A percentile compares a stretch with the other conserved stretches of the same genome.
Conservation (phyloP, 371 early-diverging fungal species). For the Apophysomyces variabilis region DNA sequence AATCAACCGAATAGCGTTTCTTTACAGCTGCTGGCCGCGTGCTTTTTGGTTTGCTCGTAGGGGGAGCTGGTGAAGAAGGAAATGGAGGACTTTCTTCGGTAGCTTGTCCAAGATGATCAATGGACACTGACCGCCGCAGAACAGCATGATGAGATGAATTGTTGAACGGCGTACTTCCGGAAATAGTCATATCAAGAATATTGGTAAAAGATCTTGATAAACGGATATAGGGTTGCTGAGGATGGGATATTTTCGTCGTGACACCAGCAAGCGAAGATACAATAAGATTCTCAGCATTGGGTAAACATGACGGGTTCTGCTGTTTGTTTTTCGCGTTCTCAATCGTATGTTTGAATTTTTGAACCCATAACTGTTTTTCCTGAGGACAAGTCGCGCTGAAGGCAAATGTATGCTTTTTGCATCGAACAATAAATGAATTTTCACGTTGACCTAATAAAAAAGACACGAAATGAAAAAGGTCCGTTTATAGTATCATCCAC, state of each 20-base stretch:
- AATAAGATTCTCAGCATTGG: conserved; percentile 27
- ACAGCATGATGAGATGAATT: background rate
- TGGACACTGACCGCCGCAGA: conserved; percentile 16
- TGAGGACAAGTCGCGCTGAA: conserved; percentile 50
- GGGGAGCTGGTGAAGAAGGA: conserved; percentile 9
- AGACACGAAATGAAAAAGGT: background rate
- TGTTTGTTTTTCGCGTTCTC: conserved; percentile 20
- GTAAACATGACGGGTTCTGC: background rate
- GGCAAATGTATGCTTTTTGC: conserved; percentile 49
- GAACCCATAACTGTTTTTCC: conserved; percentile 50
- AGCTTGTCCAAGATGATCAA: conserved; percentile 11
- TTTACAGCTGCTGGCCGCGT: conserved; percentile 12
- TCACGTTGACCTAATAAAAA: conserved; percentile 33
- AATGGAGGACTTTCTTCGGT: background rate
- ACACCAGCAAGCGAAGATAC: conserved; percentile 39
- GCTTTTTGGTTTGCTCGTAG: conserved; percentile 1
- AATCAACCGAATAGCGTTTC: conserved; percentile 42
- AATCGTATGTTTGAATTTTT: conserved; percentile 39
- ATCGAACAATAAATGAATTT: conserved; percentile 41
- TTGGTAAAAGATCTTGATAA: conserved; percentile 38
- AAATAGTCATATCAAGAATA: conserved; percentile 23
- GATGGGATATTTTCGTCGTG: conserved; percentile 13
- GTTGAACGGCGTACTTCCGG: background rate
- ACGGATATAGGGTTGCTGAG: conserved; percentile 20
- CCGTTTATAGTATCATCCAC: background rate